Base-by-base conservation (phyloP, 2,329 filamentous ascomycete species). In the Aspergillus floridensis region DNA sequence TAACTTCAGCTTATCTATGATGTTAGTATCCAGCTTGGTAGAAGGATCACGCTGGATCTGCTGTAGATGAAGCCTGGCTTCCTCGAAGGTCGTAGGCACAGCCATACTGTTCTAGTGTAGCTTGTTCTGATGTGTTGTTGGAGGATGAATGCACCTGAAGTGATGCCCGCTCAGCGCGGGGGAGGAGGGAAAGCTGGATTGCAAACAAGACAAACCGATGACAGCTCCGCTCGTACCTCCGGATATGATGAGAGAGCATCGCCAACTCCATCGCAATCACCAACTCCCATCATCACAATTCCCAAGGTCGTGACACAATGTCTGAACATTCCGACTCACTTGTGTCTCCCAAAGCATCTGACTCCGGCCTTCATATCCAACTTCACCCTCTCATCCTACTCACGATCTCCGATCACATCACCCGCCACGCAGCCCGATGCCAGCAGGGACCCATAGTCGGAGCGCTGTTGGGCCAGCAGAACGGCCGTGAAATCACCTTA, bases 381-480 rank as follows among this genome's bases (percentile, higher is more conserved):
- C 86, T 99, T 19, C 95, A 99, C 71, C 95, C 95, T 26, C 88
- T 99, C 52, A 93, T 96, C 55, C 89, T 98, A 66, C 90, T 99
- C 77, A 96, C 90, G 65, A 95, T 99, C 70, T 96, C 93, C 67
- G 95, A 99, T 77, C 96, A 96, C 75, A 92, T 98, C 74, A 96
- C 93, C 59, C 87, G 95, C 61, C 93, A 96, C 76, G 91, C 88
- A 1, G 83, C 96, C 58, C 87, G 95, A 60, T 81, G 86, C 55
- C 88, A 92, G 68, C 75, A 81, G 19, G 90, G 90, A 0, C 92
- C 92, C 16, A 84, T 97, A 19, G 85, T 93, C 3, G 95, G 95
- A 58, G 92, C 89, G 55, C 82, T 99, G n/a, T 79, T 99, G 5
- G 95, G 95, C 16, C 91, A 95, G 71, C 93, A 97, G 68, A 90